Evolutionary conservation across 2,329 filamentous ascomycete genomes (phyloP).

Genomic region (Rutstroemia sydowiana): DNA sequence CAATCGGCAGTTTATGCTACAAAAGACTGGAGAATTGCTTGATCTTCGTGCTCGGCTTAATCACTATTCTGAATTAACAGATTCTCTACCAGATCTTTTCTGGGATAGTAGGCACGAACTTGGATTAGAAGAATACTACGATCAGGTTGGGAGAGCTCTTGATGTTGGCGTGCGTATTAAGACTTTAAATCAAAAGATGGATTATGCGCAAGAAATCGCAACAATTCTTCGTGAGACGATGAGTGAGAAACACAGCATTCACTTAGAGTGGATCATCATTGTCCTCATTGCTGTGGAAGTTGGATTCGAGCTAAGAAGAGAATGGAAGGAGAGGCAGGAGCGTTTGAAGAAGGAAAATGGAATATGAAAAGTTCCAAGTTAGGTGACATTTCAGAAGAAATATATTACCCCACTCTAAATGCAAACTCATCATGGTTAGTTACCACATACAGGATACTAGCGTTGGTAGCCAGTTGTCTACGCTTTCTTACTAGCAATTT

Average conservation of each 20-base stretch:
- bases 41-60: constrained; percentile 88
- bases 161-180: constrained; percentile 90
- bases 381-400: no score
- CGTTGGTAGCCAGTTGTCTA: no score
- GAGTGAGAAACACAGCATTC: constrained; percentile 81
- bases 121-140: constrained; percentile 88
- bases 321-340: constrained; percentile 25
- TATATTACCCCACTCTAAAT: no score
- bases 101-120: constrained; percentile 90
- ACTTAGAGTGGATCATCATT: constrained; percentile 95
- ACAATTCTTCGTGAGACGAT: constrained; percentile 79
- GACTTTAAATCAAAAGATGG: constrained; percentile 92
- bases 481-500: no score
- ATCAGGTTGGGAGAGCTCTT: constrained; percentile 80
- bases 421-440: no score
- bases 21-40: constrained; percentile 88
- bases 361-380: no score
- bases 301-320: constrained; percentile 69
- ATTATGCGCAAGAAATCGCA: constrained; percentile 94
- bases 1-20: constrained; percentile 71
- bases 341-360: not conserved
- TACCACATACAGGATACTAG: no score
- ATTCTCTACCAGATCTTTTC: constrained; percentile 90
- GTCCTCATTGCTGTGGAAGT: constrained; percentile 89
- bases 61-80: constrained; percentile 92